phyloP scores from a whole-genome alignment of 139 green algal species.

The Volvox africanus region DNA sequence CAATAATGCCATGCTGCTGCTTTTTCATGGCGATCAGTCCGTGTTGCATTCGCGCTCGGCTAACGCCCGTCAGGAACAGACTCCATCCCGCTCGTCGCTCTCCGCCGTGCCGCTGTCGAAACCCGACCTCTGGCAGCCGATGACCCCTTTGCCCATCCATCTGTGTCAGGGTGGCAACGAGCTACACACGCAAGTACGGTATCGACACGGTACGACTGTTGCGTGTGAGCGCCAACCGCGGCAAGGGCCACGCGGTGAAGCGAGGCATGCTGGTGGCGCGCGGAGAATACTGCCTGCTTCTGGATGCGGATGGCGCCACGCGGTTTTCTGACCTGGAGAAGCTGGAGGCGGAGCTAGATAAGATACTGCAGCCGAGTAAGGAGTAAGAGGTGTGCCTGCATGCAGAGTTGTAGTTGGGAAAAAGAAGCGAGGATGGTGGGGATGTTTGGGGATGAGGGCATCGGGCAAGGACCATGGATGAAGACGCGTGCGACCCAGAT shows the following conservation, averaged over 20 bases:
- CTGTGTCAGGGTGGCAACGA: conserved; percentile 61
- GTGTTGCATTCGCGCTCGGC: too few species aligned
- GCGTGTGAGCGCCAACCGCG: conserved; percentile 81
- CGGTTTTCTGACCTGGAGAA: conserved; percentile 86
- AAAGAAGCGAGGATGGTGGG: background rate
- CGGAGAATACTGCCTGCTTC: conserved; percentile 88
- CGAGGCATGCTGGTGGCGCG: conserved; percentile 81
- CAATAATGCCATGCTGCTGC: too few species aligned
- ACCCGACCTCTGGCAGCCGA: too few species aligned
- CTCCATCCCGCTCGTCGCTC: too few species aligned
- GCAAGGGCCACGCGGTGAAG: conserved; percentile 87
- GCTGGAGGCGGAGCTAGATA: conserved; percentile 78
- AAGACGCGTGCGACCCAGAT: too few species aligned
- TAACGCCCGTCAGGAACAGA: too few species aligned
- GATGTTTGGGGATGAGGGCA: background rate
- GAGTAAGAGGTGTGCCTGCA: background rate
- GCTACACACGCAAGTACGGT: conserved; percentile 78
- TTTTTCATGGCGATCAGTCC: too few species aligned
- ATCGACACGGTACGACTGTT: conserved; percentile 89
- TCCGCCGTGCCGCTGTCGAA: too few species aligned
- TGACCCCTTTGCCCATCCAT: background rate
- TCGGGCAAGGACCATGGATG: too few species aligned
- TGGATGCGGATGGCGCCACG: conserved; percentile 92
- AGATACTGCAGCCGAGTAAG: conserved; percentile 29
- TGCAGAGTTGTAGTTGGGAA: background rate